Base-by-base conservation (phyloP, 2,329 filamentous ascomycete species). In the Claviceps africana region DNA sequence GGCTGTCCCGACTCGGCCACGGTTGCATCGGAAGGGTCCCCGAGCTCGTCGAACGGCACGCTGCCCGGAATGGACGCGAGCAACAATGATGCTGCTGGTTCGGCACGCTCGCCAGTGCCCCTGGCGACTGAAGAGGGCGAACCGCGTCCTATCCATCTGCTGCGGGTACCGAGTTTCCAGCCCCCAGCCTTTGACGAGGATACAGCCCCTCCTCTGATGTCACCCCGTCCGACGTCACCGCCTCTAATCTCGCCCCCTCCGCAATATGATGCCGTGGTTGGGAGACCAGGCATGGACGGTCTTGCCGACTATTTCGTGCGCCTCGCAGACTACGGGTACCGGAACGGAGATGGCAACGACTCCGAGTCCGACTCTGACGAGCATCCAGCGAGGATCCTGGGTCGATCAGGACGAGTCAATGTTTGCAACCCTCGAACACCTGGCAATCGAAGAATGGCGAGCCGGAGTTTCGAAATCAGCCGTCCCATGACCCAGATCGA, bases 251-350 rank as follows among this genome's bases (percentile, higher is more conserved):
- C 88, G 0, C 89, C 89, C 1, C 90, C 90, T 8, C 90, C 90
- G 1, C 81, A 85, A 53, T 95, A 96, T 64, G 86, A 91, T 54
- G 74, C 77, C 3, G 86, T 94, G 39, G 80, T 93, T 1, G 86
- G 84, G 17, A 79, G 78, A 55, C 72, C 79, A 25, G 74, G 81
- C 68, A 73, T 88, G 64, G 66, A 89, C 70, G 68, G 83, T 0
- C 67, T 95, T 47, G 86, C 88, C 1, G 90, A 95, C 61, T 96
- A 96, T 66, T 96, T 96, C 64, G 74, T 83, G 0, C 80, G 90
- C 1, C 70, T 95, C 40, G 86, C 86, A 0, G 78, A 88, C 57
- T 85, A 86, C 52, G 83, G 88, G 2, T 70, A 70, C 21, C 61
- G 10, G 45, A 47, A 65, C 13, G 65, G 64, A 17, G 58, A 56